phyloP scores from a whole-genome alignment of 1,284 basidiomycete genomes.

The Leccinum insolens region DNA sequence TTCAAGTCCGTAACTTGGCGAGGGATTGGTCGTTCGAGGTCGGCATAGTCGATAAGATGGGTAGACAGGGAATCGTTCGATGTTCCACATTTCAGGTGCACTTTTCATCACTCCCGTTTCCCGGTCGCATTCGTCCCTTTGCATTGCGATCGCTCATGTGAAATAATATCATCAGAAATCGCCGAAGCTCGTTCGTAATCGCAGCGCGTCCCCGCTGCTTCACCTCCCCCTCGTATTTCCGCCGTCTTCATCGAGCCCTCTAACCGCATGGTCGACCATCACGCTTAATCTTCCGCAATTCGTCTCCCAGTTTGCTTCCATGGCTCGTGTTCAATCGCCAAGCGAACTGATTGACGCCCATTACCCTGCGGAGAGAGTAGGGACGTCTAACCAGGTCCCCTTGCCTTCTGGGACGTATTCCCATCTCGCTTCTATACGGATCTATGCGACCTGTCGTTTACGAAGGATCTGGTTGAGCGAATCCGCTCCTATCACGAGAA shows the following conservation, averaged over 20 bases:
- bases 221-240: constrained; percentile 78
- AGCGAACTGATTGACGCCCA: constrained; percentile 32
- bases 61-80: constrained; percentile 63
- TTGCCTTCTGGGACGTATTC: constrained; percentile 64
- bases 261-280: constrained; percentile 78
- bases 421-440: constrained; percentile 69
- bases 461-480: constrained; percentile 80
- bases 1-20: constrained; percentile 73
- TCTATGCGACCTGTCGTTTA: constrained; percentile 82
- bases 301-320: constrained; percentile 64
- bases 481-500: constrained; percentile 44
- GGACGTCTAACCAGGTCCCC: constrained; percentile 22
- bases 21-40: constrained; percentile 78
- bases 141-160: constrained; percentile 10
- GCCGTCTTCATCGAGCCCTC: constrained; percentile 46
- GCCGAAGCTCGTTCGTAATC: constrained; percentile 50
- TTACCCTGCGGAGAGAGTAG: constrained; percentile 24
- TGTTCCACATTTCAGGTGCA: constrained; percentile 83
- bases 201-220: constrained; percentile 53
- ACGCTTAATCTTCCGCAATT: constrained; percentile 62
- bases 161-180: constrained; percentile 46
- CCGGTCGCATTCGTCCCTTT: neutral
- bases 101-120: neutral
- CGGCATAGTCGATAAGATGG: constrained; percentile 68
- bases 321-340: constrained; percentile 36